Conservation (phyloP, 192 early-diverging fungal species). For the Coemansia aciculifera region DNA sequence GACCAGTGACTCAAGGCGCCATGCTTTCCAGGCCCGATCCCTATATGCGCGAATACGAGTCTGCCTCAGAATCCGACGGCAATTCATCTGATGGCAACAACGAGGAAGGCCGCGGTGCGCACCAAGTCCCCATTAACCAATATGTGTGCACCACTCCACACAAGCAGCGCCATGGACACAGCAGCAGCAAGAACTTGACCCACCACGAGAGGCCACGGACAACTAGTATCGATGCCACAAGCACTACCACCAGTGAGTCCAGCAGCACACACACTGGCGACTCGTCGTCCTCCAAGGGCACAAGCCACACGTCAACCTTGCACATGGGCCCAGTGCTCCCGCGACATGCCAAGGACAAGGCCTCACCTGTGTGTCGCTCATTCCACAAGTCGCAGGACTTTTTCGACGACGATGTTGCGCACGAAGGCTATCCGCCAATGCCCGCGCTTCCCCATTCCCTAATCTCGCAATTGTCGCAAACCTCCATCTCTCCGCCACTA, state of each 20-base stretch:
- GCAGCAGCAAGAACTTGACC: constrained; percentile 1
- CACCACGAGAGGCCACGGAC: not conserved
- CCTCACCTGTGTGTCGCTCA: constrained; percentile 8
- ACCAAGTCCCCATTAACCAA: not conserved
- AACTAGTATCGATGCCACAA: not conserved
- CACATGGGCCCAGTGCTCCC: constrained; percentile 41
- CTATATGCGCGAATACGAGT: constrained; percentile 9
- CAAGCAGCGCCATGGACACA: constrained; percentile 8
- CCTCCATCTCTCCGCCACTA: constrained; percentile 5
- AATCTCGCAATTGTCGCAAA: not conserved
- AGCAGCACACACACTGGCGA: constrained; percentile 14
- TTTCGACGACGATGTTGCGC: not conserved
- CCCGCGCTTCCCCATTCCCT: constrained; percentile 1
- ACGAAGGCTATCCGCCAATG: constrained; percentile 2
- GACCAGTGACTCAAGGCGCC: not conserved
- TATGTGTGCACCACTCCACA: constrained; percentile 18
- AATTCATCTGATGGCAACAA: constrained; percentile 18
- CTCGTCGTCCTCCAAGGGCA: constrained; percentile 18
- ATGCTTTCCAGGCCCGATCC: constrained; percentile 22
- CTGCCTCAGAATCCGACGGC: constrained; percentile 27
- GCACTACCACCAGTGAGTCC: constrained; percentile 20
- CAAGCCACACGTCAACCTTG: constrained; percentile 26
- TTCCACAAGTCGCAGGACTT: constrained; percentile 29
- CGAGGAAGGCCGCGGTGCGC: constrained; percentile 4
- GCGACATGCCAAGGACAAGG: constrained; percentile 21